Conservation (phyloP, 352 stramenopile genomes). For the Phytophthora niederhauseri region DNA sequence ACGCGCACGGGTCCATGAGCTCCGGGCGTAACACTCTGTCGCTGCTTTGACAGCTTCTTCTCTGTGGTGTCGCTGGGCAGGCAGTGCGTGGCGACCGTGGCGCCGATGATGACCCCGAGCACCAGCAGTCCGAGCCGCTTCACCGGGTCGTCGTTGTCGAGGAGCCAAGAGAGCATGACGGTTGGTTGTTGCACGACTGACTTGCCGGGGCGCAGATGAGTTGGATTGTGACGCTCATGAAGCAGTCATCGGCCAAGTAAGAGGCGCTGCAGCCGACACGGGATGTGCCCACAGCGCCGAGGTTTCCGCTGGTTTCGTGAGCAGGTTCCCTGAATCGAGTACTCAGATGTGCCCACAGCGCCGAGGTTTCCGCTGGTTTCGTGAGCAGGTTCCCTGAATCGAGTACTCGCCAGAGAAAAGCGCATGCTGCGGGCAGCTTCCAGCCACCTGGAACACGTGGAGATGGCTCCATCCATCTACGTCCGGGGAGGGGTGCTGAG, state of each 20-base stretch:
- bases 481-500: constrained; percentile 5
- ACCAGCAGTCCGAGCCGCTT: constrained; percentile 33
- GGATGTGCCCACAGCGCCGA: background rate
- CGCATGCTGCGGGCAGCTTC: background rate
- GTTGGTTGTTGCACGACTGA: background rate
- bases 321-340: background rate
- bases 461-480: background rate
- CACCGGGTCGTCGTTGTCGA: constrained; percentile 32
- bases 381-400: constrained; percentile 1
- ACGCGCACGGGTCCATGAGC: constrained; percentile 21
- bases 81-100: constrained; percentile 23
- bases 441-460: background rate
- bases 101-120: constrained; percentile 23
- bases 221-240: constrained; percentile 29
- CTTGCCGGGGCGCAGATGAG: constrained; percentile 23
- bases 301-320: constrained; percentile 7
- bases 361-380: constrained; percentile 4
- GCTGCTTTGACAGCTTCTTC: constrained; percentile 30
- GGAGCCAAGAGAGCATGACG: constrained; percentile 31
- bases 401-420: background rate
- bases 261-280: background rate
- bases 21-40: constrained; percentile 26
- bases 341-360: background rate
- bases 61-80: constrained; percentile 25
- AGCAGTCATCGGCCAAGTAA: background rate